These are phyloP conservation scores for Pezicula radicicola DNA, from an alignment of 2,329 filamentous ascomycete genomes.

Conservation along the genomic window DNA sequence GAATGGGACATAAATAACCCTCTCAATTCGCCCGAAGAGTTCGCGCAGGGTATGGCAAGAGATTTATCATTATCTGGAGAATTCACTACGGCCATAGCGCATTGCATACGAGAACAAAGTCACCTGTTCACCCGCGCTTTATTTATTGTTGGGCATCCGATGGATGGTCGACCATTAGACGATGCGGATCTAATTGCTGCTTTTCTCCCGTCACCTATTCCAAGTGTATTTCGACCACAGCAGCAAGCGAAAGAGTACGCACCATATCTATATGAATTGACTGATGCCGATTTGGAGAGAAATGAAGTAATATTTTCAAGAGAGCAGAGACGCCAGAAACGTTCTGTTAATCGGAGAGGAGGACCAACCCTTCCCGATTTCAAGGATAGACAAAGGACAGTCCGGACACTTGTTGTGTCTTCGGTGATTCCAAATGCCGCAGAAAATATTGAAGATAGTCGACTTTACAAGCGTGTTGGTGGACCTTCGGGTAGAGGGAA, in stretches of 20 bases:
- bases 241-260: conserved; percentile 93
- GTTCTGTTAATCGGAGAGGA: conserved; percentile 89
- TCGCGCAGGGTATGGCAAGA: conserved; percentile 82
- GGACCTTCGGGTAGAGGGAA: conserved; percentile 53
- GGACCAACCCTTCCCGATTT: conserved; percentile 93
- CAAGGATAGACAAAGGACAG: conserved; percentile 89
- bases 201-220: conserved; percentile 81
- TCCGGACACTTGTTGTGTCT: conserved; percentile 88
- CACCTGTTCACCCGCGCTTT: conserved; percentile 93
- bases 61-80: conserved; percentile 91
- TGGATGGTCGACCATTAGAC: conserved; percentile 90
- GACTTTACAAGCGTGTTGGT: conserved; percentile 77
- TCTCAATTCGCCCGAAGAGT: conserved; percentile 89
- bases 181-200: conserved; percentile 84
- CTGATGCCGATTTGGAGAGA: conserved; percentile 82
- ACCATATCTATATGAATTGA: conserved; percentile 91
- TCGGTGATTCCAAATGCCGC: conserved; percentile 89
- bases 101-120: conserved; percentile 93
- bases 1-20: conserved; percentile 99
- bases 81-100: conserved; percentile 95
- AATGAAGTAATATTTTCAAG: conserved; percentile 91
- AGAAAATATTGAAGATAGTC: conserved; percentile 74
- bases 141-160: conserved; percentile 90
- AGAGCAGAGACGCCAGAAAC: conserved; percentile 91
- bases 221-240: conserved; percentile 81